Evolutionary conservation across 805 yeast species (phyloP), one percentile per base, ranked within the genome.

Genomic region (Vanderwaltozyma yarrowii): DNA sequence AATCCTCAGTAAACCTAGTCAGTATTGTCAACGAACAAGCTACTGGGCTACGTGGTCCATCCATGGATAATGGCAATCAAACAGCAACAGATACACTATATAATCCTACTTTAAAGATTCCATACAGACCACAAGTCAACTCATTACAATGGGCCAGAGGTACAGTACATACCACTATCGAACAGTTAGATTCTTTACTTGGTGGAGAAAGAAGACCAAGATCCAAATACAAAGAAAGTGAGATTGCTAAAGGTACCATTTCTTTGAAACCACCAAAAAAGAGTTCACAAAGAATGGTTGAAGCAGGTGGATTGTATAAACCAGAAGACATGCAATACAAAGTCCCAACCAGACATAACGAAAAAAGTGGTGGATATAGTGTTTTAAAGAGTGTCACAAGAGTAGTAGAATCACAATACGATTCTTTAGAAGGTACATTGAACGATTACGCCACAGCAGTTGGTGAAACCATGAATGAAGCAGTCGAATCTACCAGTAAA

Each of bases 71-170:
- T 28, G 35, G 35, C 14, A 31, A 36, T 11, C 38, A 45, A 11
- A 19, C 32, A 0, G 43, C 49, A n/a, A 56, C 66, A 1, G 95
- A 84, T 56, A 61, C 69, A 2, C 61, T 92, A 26, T 88, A 80
- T 62, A 80, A 83, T 51, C 80, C 74, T 19, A 73, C 76, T 43
- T 68, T 81, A 32, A 62, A 71, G 5, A 71, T 80, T 16, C 94
- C 95, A 2, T 73, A 75, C 24, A 69, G 97, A 34, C 99, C 98
- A 2, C 69, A 74, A 4, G 75, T 84, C 6, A 75, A 86, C 27
- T 73, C 92, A 0, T 65, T 83, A 32, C 89, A 80, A 57, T 83
- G 96, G 92, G 84, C 92, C 6, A 75, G 80, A 46, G 96, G 96
- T 3, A 64, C 80, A 0, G 74, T 75, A 15, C 68, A 70, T 43